A percentile compares a stretch with the other conserved stretches of the same genome.
These are phyloP conservation scores for Boechera divaricarpa DNA, from an alignment of 345 rosid species.

Conservation along the genomic window DNA sequence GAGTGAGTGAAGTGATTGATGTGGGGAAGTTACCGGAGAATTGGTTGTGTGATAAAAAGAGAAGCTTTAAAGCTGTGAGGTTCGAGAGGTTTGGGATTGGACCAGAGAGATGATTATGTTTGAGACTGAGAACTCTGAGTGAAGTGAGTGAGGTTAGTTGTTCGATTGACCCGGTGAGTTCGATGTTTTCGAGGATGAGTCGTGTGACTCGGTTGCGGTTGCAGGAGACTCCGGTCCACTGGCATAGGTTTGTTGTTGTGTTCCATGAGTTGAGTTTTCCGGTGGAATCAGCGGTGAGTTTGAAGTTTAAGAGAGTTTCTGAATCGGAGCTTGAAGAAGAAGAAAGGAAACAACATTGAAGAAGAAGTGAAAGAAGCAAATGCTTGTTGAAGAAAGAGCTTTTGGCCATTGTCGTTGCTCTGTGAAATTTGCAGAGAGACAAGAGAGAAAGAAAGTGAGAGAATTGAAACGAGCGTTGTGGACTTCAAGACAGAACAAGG, in stretches of 20 bases:
- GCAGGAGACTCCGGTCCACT: constrained; percentile 79
- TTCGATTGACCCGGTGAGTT: constrained; percentile 61
- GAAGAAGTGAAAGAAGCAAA: constrained; percentile 23
- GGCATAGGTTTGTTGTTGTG: constrained; percentile 58
- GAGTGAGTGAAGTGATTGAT: constrained; percentile 52
- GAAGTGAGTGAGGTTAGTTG: constrained; percentile 61
- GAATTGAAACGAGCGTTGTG: constrained; percentile 28
- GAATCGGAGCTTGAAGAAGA: constrained; percentile 60
- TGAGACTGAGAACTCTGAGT: constrained; percentile 84
- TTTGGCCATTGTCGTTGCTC: constrained; percentile 56
- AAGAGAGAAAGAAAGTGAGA: constrained; percentile 7
- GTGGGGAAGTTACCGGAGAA: constrained; percentile 73
- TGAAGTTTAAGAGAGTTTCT: constrained; percentile 60
- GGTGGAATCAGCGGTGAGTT: constrained; percentile 58
- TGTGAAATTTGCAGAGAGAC: constrained; percentile 15
- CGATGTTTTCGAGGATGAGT: constrained; percentile 70
- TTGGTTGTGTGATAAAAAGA: constrained; percentile 72
- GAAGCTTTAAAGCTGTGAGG: constrained; percentile 73
- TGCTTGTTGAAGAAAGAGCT: constrained; percentile 15
- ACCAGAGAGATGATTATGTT: constrained; percentile 68
- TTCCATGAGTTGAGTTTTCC: constrained; percentile 68
- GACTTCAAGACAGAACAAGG: constrained; percentile 3
- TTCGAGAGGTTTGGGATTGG: constrained; percentile 66
- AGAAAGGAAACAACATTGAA: constrained; percentile 11
- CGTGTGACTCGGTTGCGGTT: constrained; percentile 57